phyloP scores from a whole-genome alignment of 179 eudicot genomes.

The Silene noctiflora region DNA sequence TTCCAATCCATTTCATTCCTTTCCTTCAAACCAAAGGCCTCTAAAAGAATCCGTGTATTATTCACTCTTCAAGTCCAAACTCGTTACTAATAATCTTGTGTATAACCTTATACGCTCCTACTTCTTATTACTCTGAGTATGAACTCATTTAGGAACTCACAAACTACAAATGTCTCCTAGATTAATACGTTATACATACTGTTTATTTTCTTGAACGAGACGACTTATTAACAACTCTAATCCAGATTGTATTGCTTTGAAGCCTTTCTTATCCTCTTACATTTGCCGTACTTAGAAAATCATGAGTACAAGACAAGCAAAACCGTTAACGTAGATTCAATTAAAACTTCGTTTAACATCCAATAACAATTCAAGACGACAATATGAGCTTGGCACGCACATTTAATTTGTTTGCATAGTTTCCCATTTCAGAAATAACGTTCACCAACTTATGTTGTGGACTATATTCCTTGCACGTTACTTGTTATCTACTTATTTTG shows the following conservation, averaged over 20 bases:
- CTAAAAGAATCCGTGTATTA: too few relatives aligned
- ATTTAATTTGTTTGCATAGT: neutral
- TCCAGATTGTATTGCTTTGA: neutral
- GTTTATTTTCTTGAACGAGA: too few relatives aligned
- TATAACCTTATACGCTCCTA: too few relatives aligned
- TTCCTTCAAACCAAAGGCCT: too few relatives aligned
- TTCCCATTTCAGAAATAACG: neutral
- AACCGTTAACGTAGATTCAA: neutral
- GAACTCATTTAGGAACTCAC: too few relatives aligned
- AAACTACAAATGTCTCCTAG: too few relatives aligned
- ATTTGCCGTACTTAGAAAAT: neutral
- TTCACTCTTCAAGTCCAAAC: too few relatives aligned
- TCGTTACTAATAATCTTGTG: too few relatives aligned
- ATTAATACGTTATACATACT: too few relatives aligned
- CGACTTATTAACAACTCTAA: neutral
- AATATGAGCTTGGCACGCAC: neutral
- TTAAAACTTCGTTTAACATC: neutral
- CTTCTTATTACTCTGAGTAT: too few relatives aligned
- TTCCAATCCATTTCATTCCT: too few relatives aligned
- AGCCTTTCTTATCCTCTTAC: neutral
- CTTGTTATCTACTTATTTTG: neutral
- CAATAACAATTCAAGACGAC: neutral
- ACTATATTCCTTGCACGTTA: neutral
- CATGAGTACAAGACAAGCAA: neutral
- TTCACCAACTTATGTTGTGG: neutral